A percentile compares a stretch with the other conserved stretches of the same genome.
phyloP scores from a whole-genome alignment of 2,329 filamentous ascomycete species.

The Colletotrichum spaethianum region DNA sequence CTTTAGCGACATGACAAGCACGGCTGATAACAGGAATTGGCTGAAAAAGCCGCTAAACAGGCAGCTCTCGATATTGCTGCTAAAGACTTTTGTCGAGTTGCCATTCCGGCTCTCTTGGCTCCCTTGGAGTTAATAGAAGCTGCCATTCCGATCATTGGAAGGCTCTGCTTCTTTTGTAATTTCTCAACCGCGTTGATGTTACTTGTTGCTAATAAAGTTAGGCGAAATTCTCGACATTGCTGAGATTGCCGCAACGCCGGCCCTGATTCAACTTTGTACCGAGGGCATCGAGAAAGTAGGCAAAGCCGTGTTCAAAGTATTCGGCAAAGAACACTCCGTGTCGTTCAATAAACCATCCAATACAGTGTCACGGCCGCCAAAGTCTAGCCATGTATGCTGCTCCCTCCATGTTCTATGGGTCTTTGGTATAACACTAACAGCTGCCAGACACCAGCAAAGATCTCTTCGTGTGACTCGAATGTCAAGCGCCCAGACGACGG shows the following conservation, averaged over 20 bases:
- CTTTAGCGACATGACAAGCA: slow-evolving; percentile 52
- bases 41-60: slow-evolving; percentile 47
- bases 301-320: slow-evolving; percentile 4
- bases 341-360: slow-evolving; percentile 5
- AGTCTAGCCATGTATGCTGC: slow-evolving; percentile 5
- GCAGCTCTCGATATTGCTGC: slow-evolving; percentile 51
- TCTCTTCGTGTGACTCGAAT: slow-evolving; percentile 9
- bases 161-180: background rate
- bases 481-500: slow-evolving; percentile 3
- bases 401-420: no score
- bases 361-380: slow-evolving; percentile 8
- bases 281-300: slow-evolving; percentile 4
- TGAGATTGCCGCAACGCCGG: slow-evolving; percentile 2
- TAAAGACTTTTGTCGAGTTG: slow-evolving; percentile 52
- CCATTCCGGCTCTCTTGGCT: slow-evolving; percentile 47
- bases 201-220: no score
- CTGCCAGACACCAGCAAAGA: background rate
- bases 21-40: slow-evolving; percentile 46
- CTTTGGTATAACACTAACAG: background rate
- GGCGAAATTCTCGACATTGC: slow-evolving; percentile 4
- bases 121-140: background rate
- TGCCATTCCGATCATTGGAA: slow-evolving; percentile 5
- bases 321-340: slow-evolving; percentile 5
- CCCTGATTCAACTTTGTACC: slow-evolving; percentile 1
- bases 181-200: no score